Evolutionary conservation across 1,139 yeast genomes (phyloP).

Genomic region (Suhomyces ambrosiae): DNA sequence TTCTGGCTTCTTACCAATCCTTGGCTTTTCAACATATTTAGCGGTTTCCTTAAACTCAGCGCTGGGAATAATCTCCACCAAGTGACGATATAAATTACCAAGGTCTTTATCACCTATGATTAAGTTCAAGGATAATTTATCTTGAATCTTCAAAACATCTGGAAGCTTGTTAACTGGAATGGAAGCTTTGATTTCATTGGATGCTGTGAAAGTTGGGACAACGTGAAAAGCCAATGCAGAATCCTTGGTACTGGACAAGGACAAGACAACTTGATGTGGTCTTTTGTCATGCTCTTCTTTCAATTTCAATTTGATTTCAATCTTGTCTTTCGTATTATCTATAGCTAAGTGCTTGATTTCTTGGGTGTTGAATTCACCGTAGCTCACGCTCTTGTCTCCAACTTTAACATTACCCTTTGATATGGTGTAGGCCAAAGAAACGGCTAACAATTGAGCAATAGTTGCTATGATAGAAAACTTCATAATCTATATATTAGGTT

Average conservation of each 20-base stretch:
- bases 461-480: conserved; percentile 16
- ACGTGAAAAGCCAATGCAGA: conserved; percentile 20
- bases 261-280: conserved; percentile 26
- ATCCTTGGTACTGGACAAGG: conserved; percentile 22
- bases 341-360: conserved; percentile 36
- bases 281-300: conserved; percentile 18
- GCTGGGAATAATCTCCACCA: conserved; percentile 40
- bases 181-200: conserved; percentile 26
- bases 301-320: conserved; percentile 33
- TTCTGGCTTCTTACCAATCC: conserved; percentile 60
- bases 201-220: conserved; percentile 18
- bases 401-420: conserved; percentile 33
- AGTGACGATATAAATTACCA: conserved; percentile 29
- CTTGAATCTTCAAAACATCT: conserved; percentile 38
- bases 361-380: conserved; percentile 42
- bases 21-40: conserved; percentile 32
- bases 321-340: conserved; percentile 36
- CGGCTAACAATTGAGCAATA: conserved; percentile 17
- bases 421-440: conserved; percentile 28
- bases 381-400: conserved; percentile 26
- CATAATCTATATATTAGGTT: conserved; percentile 12
- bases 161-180: conserved; percentile 40
- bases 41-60: conserved; percentile 28
- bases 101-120: conserved; percentile 33
- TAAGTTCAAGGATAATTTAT: conserved; percentile 33